These are phyloP conservation scores for Calycina marina DNA, from an alignment of 2,329 filamentous ascomycete species.

Conservation along the genomic window DNA sequence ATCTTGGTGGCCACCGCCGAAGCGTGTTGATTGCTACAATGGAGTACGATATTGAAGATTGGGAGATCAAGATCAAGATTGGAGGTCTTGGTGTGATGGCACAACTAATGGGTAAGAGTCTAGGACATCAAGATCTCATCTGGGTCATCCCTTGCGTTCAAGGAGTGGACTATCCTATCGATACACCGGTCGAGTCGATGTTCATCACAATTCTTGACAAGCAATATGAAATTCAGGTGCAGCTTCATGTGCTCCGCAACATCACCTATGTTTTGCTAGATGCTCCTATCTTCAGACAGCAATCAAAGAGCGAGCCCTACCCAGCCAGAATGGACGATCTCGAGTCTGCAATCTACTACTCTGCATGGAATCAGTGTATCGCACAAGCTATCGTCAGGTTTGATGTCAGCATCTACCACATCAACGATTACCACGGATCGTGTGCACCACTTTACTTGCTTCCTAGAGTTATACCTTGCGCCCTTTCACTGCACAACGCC, in stretches of 20 bases:
- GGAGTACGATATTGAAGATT: constrained; percentile 60
- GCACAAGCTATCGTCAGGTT: constrained; percentile 48
- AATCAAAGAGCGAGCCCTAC: constrained; percentile 48
- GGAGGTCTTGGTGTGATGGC: constrained; percentile 58
- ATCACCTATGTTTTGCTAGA: constrained; percentile 56
- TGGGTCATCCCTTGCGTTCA: constrained; percentile 51
- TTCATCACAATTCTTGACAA: constrained; percentile 45
- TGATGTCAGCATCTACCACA: constrained; percentile 48
- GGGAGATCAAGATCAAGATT: constrained; percentile 58
- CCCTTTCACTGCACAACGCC: constrained; percentile 52
- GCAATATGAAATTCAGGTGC: constrained; percentile 45
- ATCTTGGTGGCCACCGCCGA: constrained; percentile 17
- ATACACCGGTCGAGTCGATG: constrained; percentile 44
- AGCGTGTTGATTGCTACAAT: constrained; percentile 54
- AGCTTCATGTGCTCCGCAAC: constrained; percentile 48
- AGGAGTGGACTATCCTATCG: constrained; percentile 47
- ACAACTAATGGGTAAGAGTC: constrained; percentile 45
- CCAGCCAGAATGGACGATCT: constrained; percentile 56
- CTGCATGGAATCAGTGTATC: constrained; percentile 57
- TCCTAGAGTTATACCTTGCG: constrained; percentile 42
- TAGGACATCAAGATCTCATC: constrained; percentile 49
- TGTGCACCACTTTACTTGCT: constrained; percentile 50
- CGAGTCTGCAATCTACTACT: constrained; percentile 53
- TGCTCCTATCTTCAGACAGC: constrained; percentile 41
- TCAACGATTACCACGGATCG: constrained; percentile 51